Evolutionary conservation across 495 filamentous ascomycete species (phyloP), one percentile per base, ranked within the genome.

Genomic region (Daldinia decipiens): DNA sequence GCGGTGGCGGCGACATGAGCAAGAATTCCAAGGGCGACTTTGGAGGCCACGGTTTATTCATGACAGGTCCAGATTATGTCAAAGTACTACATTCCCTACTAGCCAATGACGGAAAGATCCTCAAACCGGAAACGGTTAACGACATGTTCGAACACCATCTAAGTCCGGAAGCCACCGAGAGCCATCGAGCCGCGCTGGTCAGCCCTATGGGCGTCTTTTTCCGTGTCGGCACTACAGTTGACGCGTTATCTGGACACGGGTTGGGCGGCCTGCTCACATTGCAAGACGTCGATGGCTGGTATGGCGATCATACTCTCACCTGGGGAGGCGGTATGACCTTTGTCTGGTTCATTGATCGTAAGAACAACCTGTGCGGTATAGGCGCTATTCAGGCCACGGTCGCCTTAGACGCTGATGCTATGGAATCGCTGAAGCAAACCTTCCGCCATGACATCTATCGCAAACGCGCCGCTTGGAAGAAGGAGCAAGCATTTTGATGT

Each of bases 371-470:
- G 19, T 47, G 43, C 19, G 43, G 43, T 21, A 19, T 47, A 1
- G 43, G 43, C 19, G 43, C 43, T 24, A 21, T 47, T 8, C 43
- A 47, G 43, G 19, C 19, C 24, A 21, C 21, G 43, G 9, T 21
- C 11, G 24, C 43, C 43, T 4, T 24, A 21, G 43, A 47, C 8
- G 43, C 8, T 0, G 43, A 47, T 3, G 8, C 17, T 21, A 11
- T 12, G 0, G 43, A 47, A 12, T 21, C 17, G 8, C 43, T 47
- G 3, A 47, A 47, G 43, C 8, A 47, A 12, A 47, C 43, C 3
- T 47, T 47, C 43, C 43, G 43, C 43, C 43, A 47, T 21, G 43
- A 47, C 1, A 47, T 47, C 19, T 47, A 47, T 8, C 43, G 43
- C 9, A 47, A 47, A 24, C 43, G 19, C 2, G 43, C 17, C 17